Evolutionary conservation across 2,329 filamentous ascomycete species (phyloP).

Genomic region (Fusarium penzigii): DNA sequence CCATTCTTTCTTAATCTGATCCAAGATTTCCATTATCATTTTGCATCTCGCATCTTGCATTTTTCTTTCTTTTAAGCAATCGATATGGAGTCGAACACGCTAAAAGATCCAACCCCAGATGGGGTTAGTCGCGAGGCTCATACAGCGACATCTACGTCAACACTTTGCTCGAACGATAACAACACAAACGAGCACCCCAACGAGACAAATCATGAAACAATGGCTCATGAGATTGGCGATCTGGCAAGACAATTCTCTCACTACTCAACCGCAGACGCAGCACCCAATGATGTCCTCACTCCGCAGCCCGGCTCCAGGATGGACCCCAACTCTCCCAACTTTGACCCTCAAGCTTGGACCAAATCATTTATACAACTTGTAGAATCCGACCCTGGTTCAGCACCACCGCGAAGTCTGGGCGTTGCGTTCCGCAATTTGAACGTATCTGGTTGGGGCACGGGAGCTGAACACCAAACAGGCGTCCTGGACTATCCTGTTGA

Average conservation of each 20-base stretch:
- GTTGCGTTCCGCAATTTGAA: conserved; percentile 30
- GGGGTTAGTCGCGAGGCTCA: no score
- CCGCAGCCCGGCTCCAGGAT: conserved; percentile 22
- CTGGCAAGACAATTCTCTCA: conserved; percentile 16
- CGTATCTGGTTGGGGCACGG: conserved; percentile 30
- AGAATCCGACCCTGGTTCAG: conserved; percentile 26
- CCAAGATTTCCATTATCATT: no score
- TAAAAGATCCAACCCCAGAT: no score
- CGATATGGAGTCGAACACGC: no score
- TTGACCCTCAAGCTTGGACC: conserved; percentile 29
- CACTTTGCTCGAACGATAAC: not conserved
- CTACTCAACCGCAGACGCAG: conserved; percentile 3
- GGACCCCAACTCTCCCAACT: conserved; percentile 28
- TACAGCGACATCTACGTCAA: no score
- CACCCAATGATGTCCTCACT: conserved; percentile 19
- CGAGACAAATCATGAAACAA: not conserved
- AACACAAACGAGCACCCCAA: not conserved
- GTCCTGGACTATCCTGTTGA: conserved; percentile 25
- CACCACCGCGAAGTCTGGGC: conserved; percentile 25
- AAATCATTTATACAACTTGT: conserved; percentile 28
- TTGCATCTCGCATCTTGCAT: no score
- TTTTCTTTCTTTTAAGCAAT: no score
- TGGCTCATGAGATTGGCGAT: conserved; percentile 6
- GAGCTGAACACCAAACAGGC: conserved; percentile 26
- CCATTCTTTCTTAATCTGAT: no score